Base-by-base conservation (phyloP, 2,329 filamentous ascomycete species). In the Monosporascus sp. region DNA sequence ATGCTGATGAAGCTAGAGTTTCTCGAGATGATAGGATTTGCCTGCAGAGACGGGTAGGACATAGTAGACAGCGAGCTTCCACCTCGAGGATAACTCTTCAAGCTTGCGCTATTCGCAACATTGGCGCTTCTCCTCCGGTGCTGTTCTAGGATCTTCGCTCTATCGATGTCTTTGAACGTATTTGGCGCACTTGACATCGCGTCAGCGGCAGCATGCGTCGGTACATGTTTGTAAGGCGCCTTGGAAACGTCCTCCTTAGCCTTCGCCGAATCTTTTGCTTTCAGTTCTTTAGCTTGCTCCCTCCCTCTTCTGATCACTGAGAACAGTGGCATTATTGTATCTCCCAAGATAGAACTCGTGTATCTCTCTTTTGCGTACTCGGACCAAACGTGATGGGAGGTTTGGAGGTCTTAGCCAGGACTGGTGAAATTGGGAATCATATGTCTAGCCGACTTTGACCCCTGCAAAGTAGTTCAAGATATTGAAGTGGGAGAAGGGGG, bases 171-270 rank as follows among this genome's bases (percentile, higher is more conserved):
- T 54, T 74, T 76, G 74, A 76, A 82, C 57, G 72, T 75, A 1
- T 76, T 71, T 9, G 81, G 81, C 3, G 78, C 79, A 31, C 76
- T 77, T 22, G 75, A 72, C 44, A 85, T 68, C 44, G 82, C 81
- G 66, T 86, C 82, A 14, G 74, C 65, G 46, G 80, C 80, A 27
- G 83, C 83, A 63, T 87, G 83, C 15, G 74, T 84, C n/a, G 82
- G 81, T 20, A 83, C 68, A 63, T 86, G 83, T 50, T 72, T 77
- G 67, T 86, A 86, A 14, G 78, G 73, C n/a, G 69, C 57, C 50
- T 74, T 73, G 38, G 67, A 63, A 20, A 65, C 50, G 56, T 76
- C 74, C 43, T 69, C 64, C 50, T 77, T 75, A 39, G 74, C 68
- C 60, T 77, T 74, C 59, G 78, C 76, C 43, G 69, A 73, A 54